Percentiles rank a stretch among this genome's conserved stretches.
phyloP scores from a whole-genome alignment of 1,284 basidiomycete species.

The Bjerkandera adusta region DNA sequence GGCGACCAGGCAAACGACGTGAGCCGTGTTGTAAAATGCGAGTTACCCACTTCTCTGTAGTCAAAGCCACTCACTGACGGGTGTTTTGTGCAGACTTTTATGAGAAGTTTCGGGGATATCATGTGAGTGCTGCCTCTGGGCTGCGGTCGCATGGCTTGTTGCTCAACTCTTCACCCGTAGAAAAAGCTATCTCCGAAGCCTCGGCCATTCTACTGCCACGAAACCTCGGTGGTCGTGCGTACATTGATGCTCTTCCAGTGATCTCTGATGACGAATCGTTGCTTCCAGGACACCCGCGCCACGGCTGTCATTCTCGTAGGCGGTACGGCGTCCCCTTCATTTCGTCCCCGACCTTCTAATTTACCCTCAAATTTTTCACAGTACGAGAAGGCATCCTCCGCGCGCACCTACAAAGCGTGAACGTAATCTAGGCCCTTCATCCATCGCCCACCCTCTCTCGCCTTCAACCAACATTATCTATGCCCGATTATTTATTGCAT shows the following conservation, averaged over 20 bases:
- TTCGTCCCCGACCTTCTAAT: not conserved
- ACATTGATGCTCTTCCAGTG: not conserved
- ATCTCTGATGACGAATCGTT: not conserved
- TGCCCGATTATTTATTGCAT: constrained; percentile 5
- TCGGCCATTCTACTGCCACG: constrained; percentile 32
- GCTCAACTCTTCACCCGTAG: constrained; percentile 5
- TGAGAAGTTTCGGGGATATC: constrained; percentile 34
- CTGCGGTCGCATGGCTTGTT: not conserved
- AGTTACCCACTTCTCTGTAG: constrained; percentile 10
- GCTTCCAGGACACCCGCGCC: constrained; percentile 28
- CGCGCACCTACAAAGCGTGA: constrained; percentile 32
- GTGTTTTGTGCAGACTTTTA: constrained; percentile 26
- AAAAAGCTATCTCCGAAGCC: constrained; percentile 30
- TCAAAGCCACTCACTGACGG: not conserved
- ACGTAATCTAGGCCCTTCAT: constrained; percentile 30
- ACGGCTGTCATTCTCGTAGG: constrained; percentile 32
- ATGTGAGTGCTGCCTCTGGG: constrained; percentile 21
- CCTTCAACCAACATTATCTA: no score
- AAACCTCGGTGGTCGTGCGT: constrained; percentile 33
- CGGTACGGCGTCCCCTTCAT: constrained; percentile 20
- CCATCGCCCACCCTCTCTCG: no score
- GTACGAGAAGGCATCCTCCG: constrained; percentile 33
- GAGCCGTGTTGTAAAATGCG: constrained; percentile 31
- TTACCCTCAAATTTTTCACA: constrained; percentile 12
- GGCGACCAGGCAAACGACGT: constrained; percentile 59